A percentile compares a stretch with the other conserved stretches of the same genome.
These are phyloP conservation scores for Rubia tinctorum DNA, from an alignment of 305 asterid genomes.

Conservation along the genomic window DNA sequence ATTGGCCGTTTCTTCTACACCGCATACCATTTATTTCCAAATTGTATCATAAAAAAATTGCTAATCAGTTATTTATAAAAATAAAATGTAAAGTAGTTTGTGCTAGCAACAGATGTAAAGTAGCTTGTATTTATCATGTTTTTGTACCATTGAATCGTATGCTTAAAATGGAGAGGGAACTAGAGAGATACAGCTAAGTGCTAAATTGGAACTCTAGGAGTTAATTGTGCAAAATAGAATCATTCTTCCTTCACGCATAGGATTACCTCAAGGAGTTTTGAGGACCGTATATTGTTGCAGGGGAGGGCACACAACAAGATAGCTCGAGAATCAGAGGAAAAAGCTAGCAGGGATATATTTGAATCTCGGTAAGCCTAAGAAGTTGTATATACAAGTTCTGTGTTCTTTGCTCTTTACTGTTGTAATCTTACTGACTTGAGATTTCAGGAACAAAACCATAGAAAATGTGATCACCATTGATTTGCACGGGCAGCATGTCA, in stretches of 20 bases:
- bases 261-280: neutral
- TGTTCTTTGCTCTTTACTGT: neutral
- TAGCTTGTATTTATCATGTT: neutral
- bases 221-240: neutral
- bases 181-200: neutral
- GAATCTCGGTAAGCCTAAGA: constrained; percentile 51
- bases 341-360: constrained; percentile 85
- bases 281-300: constrained; percentile 29
- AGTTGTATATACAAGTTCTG: neutral
- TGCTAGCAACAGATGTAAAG: neutral
- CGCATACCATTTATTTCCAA: neutral
- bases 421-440: constrained; percentile 18
- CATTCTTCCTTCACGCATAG: neutral
- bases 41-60: neutral
- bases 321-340: constrained; percentile 87
- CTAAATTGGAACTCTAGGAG: neutral
- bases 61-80: neutral
- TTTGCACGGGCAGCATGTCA: constrained; percentile 94
- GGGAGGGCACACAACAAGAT: constrained; percentile 64
- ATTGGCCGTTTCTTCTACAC: neutral
- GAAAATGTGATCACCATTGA: constrained; percentile 57
- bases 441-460: constrained; percentile 22
- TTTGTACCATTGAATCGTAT: neutral
- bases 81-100: neutral
- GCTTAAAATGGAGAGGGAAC: no score